Base-by-base conservation (phyloP, 164 flowering plant genomes). In the Stephania japonica region DNA sequence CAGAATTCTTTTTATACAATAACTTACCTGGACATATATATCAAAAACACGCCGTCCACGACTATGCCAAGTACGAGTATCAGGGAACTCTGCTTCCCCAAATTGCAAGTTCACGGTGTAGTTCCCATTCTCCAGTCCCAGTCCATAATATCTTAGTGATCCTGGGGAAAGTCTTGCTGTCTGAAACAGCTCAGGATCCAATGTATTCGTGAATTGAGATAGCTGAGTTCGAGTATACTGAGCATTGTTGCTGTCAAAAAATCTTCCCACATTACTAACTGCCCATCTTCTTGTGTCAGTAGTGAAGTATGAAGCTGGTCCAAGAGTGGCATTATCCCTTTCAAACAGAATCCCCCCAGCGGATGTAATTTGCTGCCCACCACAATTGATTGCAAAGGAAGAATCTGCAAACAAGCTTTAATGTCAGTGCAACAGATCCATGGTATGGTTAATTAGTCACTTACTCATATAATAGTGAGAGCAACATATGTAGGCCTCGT, bases 321-420 rank as follows among this genome's bases (percentile, higher is more conserved):
- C 91, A 63, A 93, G 89, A 68, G 81, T 70, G 25, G 67, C 79
- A 71, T 84, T 81, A 4, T 92, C 99, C 11, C 62, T 73, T 80
- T 94, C 97, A 80, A 69, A 88, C 44, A 69, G 61, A 68, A 75
- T 69, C 5, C 75, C 69, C 43, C 42, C 62, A 2, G 84, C 67
- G 23, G 93, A 80, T 16, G 68, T 86, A 9, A 85, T 83, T 70
- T 73, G 74, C 50, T 77, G 81, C 43, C 98, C 98, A 70, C 98
- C 98, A 81, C 92, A 88, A 19, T 91, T 92, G 10, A 94, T 79
- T 42, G 94, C 87, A 73, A 94, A 91, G 42, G 81, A 71, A 43
- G 75, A 85, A 85, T 90, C 98, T 93, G 90, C 26, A 68, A 23
- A 68, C 27, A 1, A 64, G 66, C 16, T 8, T 1, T 27, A 26